Evolutionary conservation across 495 filamentous ascomycete genomes (phyloP), one percentile per base, ranked within the genome.

Genomic region (Hyphodiscus hymeniophilus): DNA sequence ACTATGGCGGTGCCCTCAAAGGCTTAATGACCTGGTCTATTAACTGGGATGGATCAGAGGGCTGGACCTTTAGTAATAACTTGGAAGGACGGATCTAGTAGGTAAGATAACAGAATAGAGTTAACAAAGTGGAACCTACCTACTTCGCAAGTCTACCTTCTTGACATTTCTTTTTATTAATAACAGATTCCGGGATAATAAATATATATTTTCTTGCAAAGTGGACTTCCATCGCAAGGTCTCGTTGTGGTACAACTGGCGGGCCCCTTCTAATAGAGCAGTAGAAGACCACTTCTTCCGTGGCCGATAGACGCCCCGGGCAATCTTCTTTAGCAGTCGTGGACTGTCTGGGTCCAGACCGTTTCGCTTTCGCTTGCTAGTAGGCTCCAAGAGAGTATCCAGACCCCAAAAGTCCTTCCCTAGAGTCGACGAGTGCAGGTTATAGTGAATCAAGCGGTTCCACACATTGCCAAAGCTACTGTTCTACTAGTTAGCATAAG

Each of bases 341-440:
- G 20, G 34, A 28, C 23, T 17, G 24, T 26, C 35, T 16, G 30
- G 7, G 18, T 47, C 34, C 7, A 10, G 10, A 24, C 45, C 23
- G 23, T 39, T 34, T 21, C 33, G 45, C 45, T 40, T 17, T 21
- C 23, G 22, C 45, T 47, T 47, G 18, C 45, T 13, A 15, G 45
- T 10, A 28, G 34, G 21, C 20, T 24, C 24, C 16, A 47, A 16
- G 16, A 47, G 34, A 15, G 22, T 11, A 26, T 47, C 45, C 15
- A 47, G 35, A 18, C 45, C 33, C 45, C 18, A 47, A 4, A 47
- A 47, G 35, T 47, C 45, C 45, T 47, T 47, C 16, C 22, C 38
- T 17, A 48, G 28, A 31, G 36, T 48, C 31, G n/a, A 48, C 22
- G 38, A 22, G 40, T 16, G 26, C 20, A 48, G 28, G 32, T 48